Evolutionary conservation across 228 moss, liverwort and hornwort species (phyloP).

Genomic region (Sphagnum magellanicum): DNA sequence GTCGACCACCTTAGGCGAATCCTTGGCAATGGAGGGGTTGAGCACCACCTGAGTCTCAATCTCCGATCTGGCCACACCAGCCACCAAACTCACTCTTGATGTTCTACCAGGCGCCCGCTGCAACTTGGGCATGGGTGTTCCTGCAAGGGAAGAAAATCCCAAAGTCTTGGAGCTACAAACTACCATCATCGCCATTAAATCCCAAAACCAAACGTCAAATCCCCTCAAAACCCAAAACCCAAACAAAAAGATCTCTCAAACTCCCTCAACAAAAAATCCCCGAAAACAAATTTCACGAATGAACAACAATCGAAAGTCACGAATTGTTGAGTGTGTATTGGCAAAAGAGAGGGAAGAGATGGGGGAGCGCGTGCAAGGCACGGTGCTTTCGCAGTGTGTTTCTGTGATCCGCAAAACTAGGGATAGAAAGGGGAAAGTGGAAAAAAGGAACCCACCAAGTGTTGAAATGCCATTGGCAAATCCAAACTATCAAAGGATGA

Average conservation of each 20-base stretch:
- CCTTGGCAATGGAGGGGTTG: conserved; percentile 76
- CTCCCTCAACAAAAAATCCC: conserved; percentile 1
- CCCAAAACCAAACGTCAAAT: conserved; percentile 4
- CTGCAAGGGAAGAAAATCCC: conserved; percentile 8
- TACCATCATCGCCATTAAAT: conserved; percentile 3
- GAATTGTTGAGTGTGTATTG: neutral
- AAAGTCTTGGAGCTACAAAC: conserved; percentile 3
- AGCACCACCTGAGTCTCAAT: conserved; percentile 30
- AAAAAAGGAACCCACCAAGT: too few species aligned
- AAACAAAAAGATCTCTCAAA: too few species aligned
- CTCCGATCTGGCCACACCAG: conserved; percentile 39
- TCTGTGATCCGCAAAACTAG: too few species aligned
- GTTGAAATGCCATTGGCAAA: too few species aligned
- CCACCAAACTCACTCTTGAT: conserved; percentile 12
- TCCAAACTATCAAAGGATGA: too few species aligned
- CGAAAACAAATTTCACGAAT: neutral
- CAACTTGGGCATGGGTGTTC: conserved; percentile 2
- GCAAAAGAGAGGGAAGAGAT: neutral
- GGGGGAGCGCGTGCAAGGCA: neutral
- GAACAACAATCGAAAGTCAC: neutral
- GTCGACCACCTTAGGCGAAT: conserved; percentile 75
- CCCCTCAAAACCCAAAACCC: conserved; percentile 1
- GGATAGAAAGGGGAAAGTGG: too few species aligned
- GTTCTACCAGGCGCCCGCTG: conserved; percentile 1
- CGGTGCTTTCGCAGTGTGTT: too few species aligned